Base-by-base conservation (phyloP, 2,329 filamentous ascomycete genomes). In the Colletotrichum agaves region DNA sequence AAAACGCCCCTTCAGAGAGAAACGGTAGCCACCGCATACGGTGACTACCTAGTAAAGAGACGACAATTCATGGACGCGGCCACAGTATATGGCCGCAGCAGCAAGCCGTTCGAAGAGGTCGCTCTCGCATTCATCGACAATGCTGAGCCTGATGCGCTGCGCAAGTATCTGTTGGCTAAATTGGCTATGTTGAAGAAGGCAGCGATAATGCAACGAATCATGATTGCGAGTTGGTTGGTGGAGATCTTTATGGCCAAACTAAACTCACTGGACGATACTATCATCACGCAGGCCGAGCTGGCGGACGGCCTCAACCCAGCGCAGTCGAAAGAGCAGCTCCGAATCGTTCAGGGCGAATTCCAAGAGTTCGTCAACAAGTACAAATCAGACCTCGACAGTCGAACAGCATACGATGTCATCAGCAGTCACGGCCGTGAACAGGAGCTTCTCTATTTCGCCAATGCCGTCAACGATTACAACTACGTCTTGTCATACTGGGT, bases 231-330 rank as follows among this genome's bases (percentile, higher is more conserved):
- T 72, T 99, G 96, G 96, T 86, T 99, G 47, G 86, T 98, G 10
- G 96, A 99, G 78, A 87, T 98, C 2, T 99, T 95, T 79, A 99
- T 99, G 94, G 93, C 94, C 5, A 98, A 97, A 79, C 86, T 99
- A 46, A 98, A 99, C 76, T 91, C 92, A 3, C 85, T 99, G 3
- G 96, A 99, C 75, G 96, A 99, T 78, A 94, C 92, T 3, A 95
- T 98, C 71, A 91, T 94, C 43, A 97, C 94, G 0, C 92, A 93
- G 74, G 93, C 93, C 0, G 94, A 97, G 76, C 80, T 95, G 21
- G 87, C 89, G 1, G 93, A 94, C 70, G 88, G 87, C 37, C 82
- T 90, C 44, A 93, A 90, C 73, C 87, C 91, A 0, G 86, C 87
- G 2, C 90, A 95, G 67, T 91, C 90, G 1, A 86, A 88, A 72